Base-by-base conservation (phyloP, 1,284 basidiomycete species). In the Porogramme epimiltina region DNA sequence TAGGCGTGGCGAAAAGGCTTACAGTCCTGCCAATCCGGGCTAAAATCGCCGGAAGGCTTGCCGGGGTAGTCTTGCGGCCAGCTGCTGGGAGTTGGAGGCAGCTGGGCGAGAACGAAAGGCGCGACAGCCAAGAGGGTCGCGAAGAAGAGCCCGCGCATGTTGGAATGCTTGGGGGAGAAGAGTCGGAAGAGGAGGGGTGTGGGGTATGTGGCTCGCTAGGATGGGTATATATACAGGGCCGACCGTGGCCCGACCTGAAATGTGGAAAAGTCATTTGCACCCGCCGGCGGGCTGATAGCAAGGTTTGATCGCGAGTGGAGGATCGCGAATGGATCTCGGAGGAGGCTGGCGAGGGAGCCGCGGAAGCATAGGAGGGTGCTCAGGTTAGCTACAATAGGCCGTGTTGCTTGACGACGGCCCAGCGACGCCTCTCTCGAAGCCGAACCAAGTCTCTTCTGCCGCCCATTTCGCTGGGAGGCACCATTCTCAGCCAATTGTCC, bases 21-120 rank as follows among this genome's bases (percentile, higher is more conserved):
- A 86, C 85, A 88, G 46, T 66, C 64, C 66, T 87, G 85, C 85
- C 85, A 88, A 49, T 69, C 73, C 22, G 81, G 77, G 58, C 79
- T 76, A 55, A 78, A 82, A 59, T 78, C 75, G 5, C 77, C 73
- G 31, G 62, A 61, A 2, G 82, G 82, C 56, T 76, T 71, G 38
- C 76, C 75, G n/a, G 80, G 76, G 56, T 84, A 84, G 48, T 63
- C 62, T 40, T 64, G 60, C 1, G 62, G 61, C 40, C 47, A 64
- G 46, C 54, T 62, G 47, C 52, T 57, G 9, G 54, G 53, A 2
- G 58, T 56, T 6, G 34, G 52, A 2, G 54, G 54, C n/a, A 57
- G 28, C 38, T 52, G 46, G 10, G 55, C 51, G 16, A 19, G 15
- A 26, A 42, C 23, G 45, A 46, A 42, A 16, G 53, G 37, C 40